Percentiles rank a stretch among this genome's conserved stretches.
These are phyloP conservation scores for Rhizoctonia solani DNA, from an alignment of 1,284 basidiomycete species.

Conservation along the genomic window DNA sequence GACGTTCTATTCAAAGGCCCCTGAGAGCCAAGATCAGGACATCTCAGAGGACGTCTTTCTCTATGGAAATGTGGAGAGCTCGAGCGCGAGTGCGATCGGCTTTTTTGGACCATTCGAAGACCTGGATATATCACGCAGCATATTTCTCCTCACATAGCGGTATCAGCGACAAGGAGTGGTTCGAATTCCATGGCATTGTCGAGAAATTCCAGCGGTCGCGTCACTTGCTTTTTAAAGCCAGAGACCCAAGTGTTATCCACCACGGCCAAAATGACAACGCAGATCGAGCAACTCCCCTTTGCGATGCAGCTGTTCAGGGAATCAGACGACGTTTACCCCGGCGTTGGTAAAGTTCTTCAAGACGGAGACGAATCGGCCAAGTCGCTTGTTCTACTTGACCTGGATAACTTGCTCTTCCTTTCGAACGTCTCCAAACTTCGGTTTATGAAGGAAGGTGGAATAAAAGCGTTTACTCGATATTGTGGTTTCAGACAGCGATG, in stretches of 20 bases:
- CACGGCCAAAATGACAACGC: slow-evolving; percentile 3
- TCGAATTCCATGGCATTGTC: neutral
- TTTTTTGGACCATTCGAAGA: slow-evolving; percentile 18
- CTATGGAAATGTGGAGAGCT: slow-evolving; percentile 9
- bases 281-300: neutral
- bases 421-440: slow-evolving; percentile 4
- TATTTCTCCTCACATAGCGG: neutral
- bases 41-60: slow-evolving; percentile 8
- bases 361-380: slow-evolving; percentile 4
- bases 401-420: neutral
- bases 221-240: slow-evolving; percentile 13
- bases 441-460: slow-evolving; percentile 12
- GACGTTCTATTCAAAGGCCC: neutral
- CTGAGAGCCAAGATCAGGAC: slow-evolving; percentile 10
- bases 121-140: neutral
- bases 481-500: neutral
- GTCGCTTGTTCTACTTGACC: neutral
- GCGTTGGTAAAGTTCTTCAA: neutral
- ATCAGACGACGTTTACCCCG: slow-evolving; percentile 10
- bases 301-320: neutral
- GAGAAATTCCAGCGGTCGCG: slow-evolving; percentile 1
- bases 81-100: neutral
- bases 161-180: neutral
- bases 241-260: slow-evolving; percentile 2
- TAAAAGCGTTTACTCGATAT: slow-evolving; percentile 9